Base-by-base conservation (phyloP, 1,284 basidiomycete genomes). In the Paramarasmius palmivorus region DNA sequence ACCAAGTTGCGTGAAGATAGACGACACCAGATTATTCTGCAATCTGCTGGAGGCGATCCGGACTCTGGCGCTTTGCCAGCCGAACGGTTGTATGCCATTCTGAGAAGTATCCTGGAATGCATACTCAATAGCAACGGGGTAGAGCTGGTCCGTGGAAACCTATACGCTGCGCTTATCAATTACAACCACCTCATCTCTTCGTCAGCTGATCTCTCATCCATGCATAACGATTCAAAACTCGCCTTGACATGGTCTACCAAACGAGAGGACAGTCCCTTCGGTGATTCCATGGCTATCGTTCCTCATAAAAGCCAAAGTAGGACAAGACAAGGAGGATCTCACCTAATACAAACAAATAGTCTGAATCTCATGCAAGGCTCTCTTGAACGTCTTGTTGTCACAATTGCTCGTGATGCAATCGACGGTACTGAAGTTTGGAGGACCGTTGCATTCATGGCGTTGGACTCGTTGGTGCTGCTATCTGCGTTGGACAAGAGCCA, bases 341-440 rank as follows among this genome's bases (percentile, higher is more conserved):
- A 76, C 0, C 68, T 74, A 2, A 71, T 93, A n/a, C 83, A 89
- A 55, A 63, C 69, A 8, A 83, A 84, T 1, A 88, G 86, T 54
- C 70, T 90, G 7, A 65, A 76, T 0, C 74, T 90, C 50, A 70
- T 92, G 65, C 89, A 86, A 65, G 70, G 73, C 22, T 72, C 82
- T 29, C 75, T 85, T 53, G 95, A 97, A 55, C 81, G 89, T 3
- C 73, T 99, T 19, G 77, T 95, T 0, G 73, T 85, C 0, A 77
- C 86, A n/a, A 76, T 98, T 25, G 87, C 92, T 35, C 81, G 93
- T 17, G 96, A 99, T 66, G 95, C 94, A 1, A 90, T 95, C 54
- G 95, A 98, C 62, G 95, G 94, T 9, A 86, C 90, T 26, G 95
- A 98, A 66, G 92, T 98, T 0, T 98, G 95, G 95, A 93, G 95